A percentile compares a stretch with the other conserved stretches of the same genome.
Evolutionary conservation across 1,284 basidiomycete species (phyloP).

Genomic region (Athelia sp.): DNA sequence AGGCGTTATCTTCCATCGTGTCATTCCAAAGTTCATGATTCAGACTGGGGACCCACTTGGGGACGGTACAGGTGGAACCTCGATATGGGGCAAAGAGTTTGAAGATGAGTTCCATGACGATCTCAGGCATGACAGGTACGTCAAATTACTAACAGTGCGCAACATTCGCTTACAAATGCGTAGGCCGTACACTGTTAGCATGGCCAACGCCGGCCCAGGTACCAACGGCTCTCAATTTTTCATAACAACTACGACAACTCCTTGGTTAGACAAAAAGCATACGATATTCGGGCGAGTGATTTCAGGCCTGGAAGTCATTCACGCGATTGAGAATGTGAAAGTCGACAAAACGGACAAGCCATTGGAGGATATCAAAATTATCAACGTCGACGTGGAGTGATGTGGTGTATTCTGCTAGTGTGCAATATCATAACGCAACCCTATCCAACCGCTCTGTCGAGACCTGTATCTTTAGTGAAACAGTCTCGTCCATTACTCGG

Average conservation of each 20-base stretch:
- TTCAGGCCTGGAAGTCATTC: constrained; percentile 80
- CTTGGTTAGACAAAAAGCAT: constrained; percentile 97
- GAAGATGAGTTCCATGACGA: constrained; percentile 94
- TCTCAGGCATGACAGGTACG: constrained; percentile 83
- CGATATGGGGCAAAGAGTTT: constrained; percentile 92
- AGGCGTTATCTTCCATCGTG: constrained; percentile 92
- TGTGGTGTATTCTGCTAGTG: background rate
- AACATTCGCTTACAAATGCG: constrained; percentile 9
- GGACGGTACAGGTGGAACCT: constrained; percentile 96
- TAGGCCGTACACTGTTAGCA: constrained; percentile 94
- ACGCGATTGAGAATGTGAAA: constrained; percentile 76
- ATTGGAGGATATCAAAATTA: constrained; percentile 86
- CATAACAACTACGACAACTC: constrained; percentile 93
- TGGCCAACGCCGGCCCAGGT: constrained; percentile 95
- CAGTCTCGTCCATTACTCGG: constrained; percentile 1
- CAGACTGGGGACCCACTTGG: constrained; percentile 97
- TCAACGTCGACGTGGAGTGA: constrained; percentile 68
- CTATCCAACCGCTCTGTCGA: constrained; percentile 15
- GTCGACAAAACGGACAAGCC: constrained; percentile 84
- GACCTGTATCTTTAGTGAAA: constrained; percentile 8
- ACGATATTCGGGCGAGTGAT: constrained; percentile 88
- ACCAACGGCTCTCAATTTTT: constrained; percentile 99
- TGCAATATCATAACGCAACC: constrained; percentile 18
- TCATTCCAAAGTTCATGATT: constrained; percentile 99
- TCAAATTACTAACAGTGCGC: constrained; percentile 5